Percentiles rank a stretch among this genome's conserved stretches.
Evolutionary conservation across 2,329 filamentous ascomycete genomes (phyloP).

Genomic region (Didymella segeticola): DNA sequence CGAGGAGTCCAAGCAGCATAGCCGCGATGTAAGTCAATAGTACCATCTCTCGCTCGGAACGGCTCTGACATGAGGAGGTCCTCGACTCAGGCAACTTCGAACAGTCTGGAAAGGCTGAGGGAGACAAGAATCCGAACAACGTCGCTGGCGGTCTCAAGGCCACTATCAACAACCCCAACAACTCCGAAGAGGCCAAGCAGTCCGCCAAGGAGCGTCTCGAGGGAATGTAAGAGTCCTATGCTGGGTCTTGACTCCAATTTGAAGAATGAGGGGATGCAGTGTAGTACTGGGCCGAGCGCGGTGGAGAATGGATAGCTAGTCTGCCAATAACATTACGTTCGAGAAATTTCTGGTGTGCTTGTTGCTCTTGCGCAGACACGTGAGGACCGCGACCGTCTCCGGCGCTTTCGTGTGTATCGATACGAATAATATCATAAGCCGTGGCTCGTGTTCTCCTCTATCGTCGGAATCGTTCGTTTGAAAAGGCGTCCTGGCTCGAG

Average conservation of each 20-base stretch:
- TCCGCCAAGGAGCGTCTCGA: conserved; percentile 61
- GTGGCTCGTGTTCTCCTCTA: no score
- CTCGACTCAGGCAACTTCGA: conserved; percentile 28
- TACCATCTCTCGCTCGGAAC: not conserved
- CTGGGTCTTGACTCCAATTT: not conserved
- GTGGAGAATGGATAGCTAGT: not conserved
- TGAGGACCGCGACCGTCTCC: no score
- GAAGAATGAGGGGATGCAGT: not conserved
- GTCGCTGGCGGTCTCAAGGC: conserved; percentile 50
- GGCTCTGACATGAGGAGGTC: not conserved
- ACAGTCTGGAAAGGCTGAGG: conserved; percentile 11
- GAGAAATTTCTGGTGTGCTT: not conserved
- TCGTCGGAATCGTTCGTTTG: no score
- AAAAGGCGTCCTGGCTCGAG: no score
- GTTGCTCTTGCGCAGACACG: no score
- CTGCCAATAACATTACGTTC: not conserved
- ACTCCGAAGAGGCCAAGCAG: conserved; percentile 64
- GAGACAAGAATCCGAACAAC: conserved; percentile 62
- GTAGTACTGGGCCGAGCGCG: not conserved
- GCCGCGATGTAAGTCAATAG: conserved; percentile 62
- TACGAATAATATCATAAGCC: no score
- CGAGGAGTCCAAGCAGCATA: conserved; percentile 63
- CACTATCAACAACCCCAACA: conserved; percentile 63
- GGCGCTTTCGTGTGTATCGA: no score
- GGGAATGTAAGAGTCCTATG: conserved; percentile 23